Evolutionary conservation across 2,329 filamentous ascomycete genomes (phyloP).

Genomic region (Colletotrichum theobromicola): DNA sequence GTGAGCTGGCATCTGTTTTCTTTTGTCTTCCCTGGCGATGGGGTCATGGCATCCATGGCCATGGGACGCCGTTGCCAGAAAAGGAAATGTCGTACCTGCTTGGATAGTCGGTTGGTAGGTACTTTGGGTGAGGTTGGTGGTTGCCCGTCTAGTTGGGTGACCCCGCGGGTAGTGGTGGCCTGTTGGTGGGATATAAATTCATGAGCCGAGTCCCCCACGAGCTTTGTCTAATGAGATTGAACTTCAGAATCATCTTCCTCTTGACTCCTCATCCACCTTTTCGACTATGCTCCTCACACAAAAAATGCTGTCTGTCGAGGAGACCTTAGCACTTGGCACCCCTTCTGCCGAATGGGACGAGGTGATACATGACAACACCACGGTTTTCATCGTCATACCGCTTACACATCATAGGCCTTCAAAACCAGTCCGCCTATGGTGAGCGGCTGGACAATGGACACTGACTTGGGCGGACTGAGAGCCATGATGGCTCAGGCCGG

Average conservation of each 20-base stretch:
- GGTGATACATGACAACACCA: constrained; percentile 14
- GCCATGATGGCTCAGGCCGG: constrained; percentile 21
- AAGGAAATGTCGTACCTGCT: not conserved
- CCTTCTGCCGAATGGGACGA: constrained; percentile 23
- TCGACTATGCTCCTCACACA: not conserved
- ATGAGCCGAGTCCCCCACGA: not conserved
- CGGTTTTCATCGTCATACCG: not conserved
- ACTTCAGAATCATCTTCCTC: not conserved
- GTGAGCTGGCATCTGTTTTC: not conserved
- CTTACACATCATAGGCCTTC: not conserved
- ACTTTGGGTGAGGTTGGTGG: not conserved
- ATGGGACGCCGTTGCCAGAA: not conserved
- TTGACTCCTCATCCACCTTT: not conserved
- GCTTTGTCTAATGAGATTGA: not conserved
- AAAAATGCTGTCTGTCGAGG: constrained; percentile 30
- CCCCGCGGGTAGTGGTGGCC: not conserved
- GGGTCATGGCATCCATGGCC: not conserved
- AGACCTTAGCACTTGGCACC: constrained; percentile 25
- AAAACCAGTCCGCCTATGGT: constrained; percentile 21
- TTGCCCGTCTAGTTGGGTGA: not conserved
- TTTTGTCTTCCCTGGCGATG: not conserved
- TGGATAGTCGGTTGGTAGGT: not conserved
- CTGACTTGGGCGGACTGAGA: constrained; percentile 26
- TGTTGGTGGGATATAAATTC: not conserved
- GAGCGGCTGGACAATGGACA: constrained; percentile 24